Evolutionary conservation across 164 flowering plant genomes (phyloP).

Genomic region (Hamamelis virginiana): DNA sequence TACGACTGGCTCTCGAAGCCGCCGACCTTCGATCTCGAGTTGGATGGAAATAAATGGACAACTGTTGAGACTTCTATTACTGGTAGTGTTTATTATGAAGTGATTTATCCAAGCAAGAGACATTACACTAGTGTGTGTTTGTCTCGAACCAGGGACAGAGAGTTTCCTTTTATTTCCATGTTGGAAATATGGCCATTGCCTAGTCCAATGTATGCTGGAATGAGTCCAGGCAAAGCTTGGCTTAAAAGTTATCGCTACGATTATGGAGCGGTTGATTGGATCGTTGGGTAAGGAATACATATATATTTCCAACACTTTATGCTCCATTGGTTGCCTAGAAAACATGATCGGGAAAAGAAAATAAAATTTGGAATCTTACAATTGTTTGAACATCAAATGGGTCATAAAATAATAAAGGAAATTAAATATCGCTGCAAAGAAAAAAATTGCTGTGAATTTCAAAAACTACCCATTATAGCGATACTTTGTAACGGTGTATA

Average conservation of each 20-base stretch:
- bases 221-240: slow-evolving; percentile 14
- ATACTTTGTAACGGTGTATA: no score
- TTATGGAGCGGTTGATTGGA: slow-evolving; percentile 12
- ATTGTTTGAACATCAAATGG: no score
- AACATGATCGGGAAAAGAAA: no score
- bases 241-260: slow-evolving; percentile 7
- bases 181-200: slow-evolving; percentile 9
- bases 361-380: no score
- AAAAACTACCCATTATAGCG: no score
- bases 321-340: background rate
- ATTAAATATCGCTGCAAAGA: no score
- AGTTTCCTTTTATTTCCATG: slow-evolving; percentile 21
- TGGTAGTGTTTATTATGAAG: slow-evolving; percentile 2
- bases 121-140: slow-evolving; percentile 10
- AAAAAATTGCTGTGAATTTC: no score
- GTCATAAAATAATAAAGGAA: no score
- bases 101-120: slow-evolving; percentile 7
- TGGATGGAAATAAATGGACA: slow-evolving; percentile 23
- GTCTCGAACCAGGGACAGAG: background rate
- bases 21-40: slow-evolving; percentile 23
- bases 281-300: background rate
- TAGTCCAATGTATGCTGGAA: slow-evolving; percentile 5
- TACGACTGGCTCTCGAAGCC: slow-evolving; percentile 15
- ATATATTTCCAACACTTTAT: background rate
- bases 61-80: background rate